These are phyloP conservation scores for Fusarium torreyae DNA, from an alignment of 2,329 filamentous ascomycete genomes.

Conservation along the genomic window DNA sequence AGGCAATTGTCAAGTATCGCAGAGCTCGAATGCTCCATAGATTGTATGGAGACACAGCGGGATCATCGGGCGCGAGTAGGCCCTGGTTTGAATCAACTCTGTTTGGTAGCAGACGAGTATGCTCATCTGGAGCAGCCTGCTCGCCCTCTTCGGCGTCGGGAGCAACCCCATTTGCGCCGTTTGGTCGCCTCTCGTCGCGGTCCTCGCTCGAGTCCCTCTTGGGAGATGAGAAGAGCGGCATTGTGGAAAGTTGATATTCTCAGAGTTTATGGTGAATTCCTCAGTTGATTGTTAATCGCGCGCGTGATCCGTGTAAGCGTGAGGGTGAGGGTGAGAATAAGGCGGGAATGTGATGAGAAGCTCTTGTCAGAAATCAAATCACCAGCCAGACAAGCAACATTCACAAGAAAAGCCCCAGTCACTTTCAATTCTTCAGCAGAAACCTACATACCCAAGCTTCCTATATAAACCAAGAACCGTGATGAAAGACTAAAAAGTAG, in stretches of 20 bases:
- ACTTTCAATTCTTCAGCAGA: background rate
- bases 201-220: conserved; percentile 46
- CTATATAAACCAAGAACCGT: conserved; percentile 35
- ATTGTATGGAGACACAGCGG: conserved; percentile 89
- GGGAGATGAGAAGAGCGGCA: conserved; percentile 54
- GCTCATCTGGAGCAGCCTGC: conserved; percentile 62
- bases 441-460: conserved; percentile 19
- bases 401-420: conserved; percentile 10
- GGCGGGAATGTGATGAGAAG: background rate
- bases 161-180: conserved; percentile 30
- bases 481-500: conserved; percentile 43
- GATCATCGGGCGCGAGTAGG: conserved; percentile 60
- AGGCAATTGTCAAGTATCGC: conserved; percentile 82
- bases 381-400: conserved; percentile 14
- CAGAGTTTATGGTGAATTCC: background rate
- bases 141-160: conserved; percentile 45
- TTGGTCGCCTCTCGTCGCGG: conserved; percentile 22
- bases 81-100: conserved; percentile 67
- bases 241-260: conserved; percentile 29
- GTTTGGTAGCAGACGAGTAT: conserved; percentile 78
- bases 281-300: background rate
- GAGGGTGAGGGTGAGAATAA: background rate
- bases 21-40: conserved; percentile 90
- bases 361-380: conserved; percentile 11
- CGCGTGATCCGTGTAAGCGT: background rate